These are phyloP conservation scores for Diaporthe citriasiana DNA, from an alignment of 2,329 filamentous ascomycete species.

Conservation along the genomic window DNA sequence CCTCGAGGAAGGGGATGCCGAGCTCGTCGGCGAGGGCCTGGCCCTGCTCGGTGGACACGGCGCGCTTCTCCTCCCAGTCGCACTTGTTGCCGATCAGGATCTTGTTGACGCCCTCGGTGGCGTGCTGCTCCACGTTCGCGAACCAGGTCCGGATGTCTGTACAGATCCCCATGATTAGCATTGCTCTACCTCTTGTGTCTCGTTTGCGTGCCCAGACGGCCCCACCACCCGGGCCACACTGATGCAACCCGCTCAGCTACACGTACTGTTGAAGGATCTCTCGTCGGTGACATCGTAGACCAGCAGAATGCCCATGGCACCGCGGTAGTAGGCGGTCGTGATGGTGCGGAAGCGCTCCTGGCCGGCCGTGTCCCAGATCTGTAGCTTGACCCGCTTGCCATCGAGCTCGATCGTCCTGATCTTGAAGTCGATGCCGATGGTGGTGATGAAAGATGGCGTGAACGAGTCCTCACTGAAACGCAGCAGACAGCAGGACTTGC, in stretches of 20 bases:
- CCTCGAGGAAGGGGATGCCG: conserved; percentile 97
- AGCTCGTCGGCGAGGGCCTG: conserved; percentile 95
- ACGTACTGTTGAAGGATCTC: conserved; percentile 92
- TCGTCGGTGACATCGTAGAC: conserved; percentile 99
- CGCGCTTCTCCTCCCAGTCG: conserved; percentile 99
- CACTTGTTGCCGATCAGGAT: conserved; percentile 99
- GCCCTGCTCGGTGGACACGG: conserved; percentile 91
- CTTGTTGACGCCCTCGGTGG: conserved; percentile 99
- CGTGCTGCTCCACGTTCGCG: conserved; percentile 98
- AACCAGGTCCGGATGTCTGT: conserved; percentile 99
- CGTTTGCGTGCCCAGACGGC: conserved; percentile 25
- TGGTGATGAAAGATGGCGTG: conserved; percentile 97
- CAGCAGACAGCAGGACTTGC: conserved; percentile 96
- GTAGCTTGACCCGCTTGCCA: conserved; percentile 97
- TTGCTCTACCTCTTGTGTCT: neutral
- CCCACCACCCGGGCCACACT: conserved; percentile 27
- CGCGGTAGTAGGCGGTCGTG: conserved; percentile 98
- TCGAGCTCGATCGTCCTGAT: conserved; percentile 99
- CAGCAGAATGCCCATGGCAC: conserved; percentile 97
- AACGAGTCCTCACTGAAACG: conserved; percentile 98
- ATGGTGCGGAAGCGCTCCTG: conserved; percentile 99
- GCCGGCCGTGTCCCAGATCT: conserved; percentile 99
- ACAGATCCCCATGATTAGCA: conserved; percentile 12
- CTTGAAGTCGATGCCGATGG: conserved; percentile 99
- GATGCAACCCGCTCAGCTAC: neutral